These are phyloP conservation scores for Starmerella floricola DNA, from an alignment of 805 yeast species.

Conservation along the genomic window DNA sequence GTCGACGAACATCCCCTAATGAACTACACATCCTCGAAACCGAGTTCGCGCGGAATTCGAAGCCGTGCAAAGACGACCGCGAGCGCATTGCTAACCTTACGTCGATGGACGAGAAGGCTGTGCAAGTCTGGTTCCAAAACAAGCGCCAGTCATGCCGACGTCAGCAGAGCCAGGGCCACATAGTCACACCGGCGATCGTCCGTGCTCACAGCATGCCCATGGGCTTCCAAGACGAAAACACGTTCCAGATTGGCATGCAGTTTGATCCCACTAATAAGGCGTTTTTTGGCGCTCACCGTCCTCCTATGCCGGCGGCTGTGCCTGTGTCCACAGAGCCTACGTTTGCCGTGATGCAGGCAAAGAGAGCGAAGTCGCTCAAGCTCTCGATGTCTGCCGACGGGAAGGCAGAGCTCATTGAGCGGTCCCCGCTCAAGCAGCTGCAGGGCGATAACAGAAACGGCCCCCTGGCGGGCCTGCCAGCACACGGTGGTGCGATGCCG, in stretches of 20 bases:
- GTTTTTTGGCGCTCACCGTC: background rate
- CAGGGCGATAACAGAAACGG: too few relatives aligned
- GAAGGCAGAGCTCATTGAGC: constrained; percentile 30
- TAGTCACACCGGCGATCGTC: constrained; percentile 5
- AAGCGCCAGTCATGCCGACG: constrained; percentile 62
- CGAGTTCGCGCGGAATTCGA: constrained; percentile 63
- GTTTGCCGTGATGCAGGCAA: constrained; percentile 5
- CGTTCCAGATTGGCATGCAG: background rate
- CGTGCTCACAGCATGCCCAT: constrained; percentile 17
- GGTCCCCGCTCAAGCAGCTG: constrained; percentile 21
- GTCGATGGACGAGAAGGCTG: constrained; percentile 93
- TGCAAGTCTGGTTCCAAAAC: constrained; percentile 97
- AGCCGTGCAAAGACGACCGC: constrained; percentile 71
- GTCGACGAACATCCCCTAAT: constrained; percentile 86
- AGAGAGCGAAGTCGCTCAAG: constrained; percentile 20
- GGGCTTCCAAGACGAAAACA: constrained; percentile 15
- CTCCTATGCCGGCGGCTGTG: background rate
- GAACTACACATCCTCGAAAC: constrained; percentile 71
- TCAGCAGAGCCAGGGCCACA: constrained; percentile 11
- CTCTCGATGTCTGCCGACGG: constrained; percentile 32
- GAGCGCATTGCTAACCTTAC: constrained; percentile 67
- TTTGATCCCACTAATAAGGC: too few relatives aligned
- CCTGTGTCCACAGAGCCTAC: background rate
- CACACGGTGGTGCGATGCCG: constrained; percentile 5
- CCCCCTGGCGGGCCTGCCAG: too few relatives aligned